Evolutionary conservation across 345 rosid genomes (phyloP), one percentile per base, ranked within the genome.

Genomic region (Gossypium australe): DNA sequence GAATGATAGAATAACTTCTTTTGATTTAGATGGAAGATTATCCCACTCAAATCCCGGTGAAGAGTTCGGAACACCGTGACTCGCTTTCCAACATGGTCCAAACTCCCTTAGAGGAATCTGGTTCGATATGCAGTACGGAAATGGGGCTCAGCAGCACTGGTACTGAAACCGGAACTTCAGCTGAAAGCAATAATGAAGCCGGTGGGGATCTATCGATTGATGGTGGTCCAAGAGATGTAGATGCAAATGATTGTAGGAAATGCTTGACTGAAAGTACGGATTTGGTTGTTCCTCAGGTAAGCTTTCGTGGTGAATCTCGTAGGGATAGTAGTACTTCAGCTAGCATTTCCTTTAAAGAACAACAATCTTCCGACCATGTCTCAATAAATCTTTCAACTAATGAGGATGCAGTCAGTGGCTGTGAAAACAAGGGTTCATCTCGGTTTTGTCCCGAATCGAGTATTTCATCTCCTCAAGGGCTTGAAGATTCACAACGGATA

Each of bases 361-460:
- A 75, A 78, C 84, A 73, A 65, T 81, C 88, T 82, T 87, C 89
- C 83, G 87, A 81, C 47, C 48, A 55, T 79, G 78, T 82, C 79
- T 80, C 85, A 81, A 72, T 76, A 77, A 86, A 76, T 83, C 69
- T 65, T 80, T 80, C 71, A 60, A 76, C 87, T 86, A 83, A 84
- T 84, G 80, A 81, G 79, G 81, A 81, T 86, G 83, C 80, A 81
- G 87, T 80, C 82, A 67, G 75, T 60, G 41, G 64, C 78, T 44
- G 76, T 84, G 78, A 79, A 73, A 75, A 76, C 75, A 62, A 62
- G 48, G 82, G 72, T 77, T 81, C 76, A 44, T 74, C 85, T 75
- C 84, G 84, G 76, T 43, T 75, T 41, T 65, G 47, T 78, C 78
- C 77, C 0, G 83, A 78, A 68, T 67, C 86, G 57, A 83, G 84